These are phyloP conservation scores for Pilatotrama ljubarskyi DNA, from an alignment of 768 basidiomycete genomes.

Conservation along the genomic window DNA sequence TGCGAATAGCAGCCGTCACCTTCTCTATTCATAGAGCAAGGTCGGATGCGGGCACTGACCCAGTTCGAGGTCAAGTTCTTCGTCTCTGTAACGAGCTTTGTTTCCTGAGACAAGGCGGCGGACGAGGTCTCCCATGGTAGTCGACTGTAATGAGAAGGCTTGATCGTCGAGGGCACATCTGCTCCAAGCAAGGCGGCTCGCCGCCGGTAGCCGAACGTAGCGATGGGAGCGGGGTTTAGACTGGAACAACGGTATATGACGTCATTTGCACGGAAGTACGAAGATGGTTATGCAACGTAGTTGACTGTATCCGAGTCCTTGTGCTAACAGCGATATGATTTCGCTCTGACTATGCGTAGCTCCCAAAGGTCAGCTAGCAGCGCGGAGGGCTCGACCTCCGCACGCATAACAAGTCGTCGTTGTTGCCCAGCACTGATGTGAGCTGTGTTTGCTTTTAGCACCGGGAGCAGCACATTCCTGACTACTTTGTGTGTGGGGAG, in stretches of 20 bases:
- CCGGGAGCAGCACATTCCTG: too few relatives aligned
- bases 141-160: neutral
- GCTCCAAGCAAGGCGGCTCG: neutral
- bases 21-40: neutral
- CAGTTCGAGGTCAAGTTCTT: conserved; percentile 65
- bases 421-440: too few relatives aligned
- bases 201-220: neutral
- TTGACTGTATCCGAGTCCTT: too few relatives aligned
- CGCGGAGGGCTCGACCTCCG: too few relatives aligned
- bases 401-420: too few relatives aligned
- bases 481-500: too few relatives aligned
- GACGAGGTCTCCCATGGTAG: conserved; percentile 60
- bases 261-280: neutral
- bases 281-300: neutral
- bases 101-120: conserved; percentile 78
- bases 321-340: too few relatives aligned
- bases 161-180: too few relatives aligned
- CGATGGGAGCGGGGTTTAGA: neutral
- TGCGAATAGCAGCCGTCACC: conserved; percentile 2
- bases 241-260: neutral
- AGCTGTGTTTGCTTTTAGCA: too few relatives aligned
- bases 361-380: too few relatives aligned
- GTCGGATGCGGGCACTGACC: conserved; percentile 39
- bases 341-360: too few relatives aligned
- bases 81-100: conserved; percentile 77